A percentile compares a stretch with the other conserved stretches of the same genome.
Evolutionary conservation across 495 filamentous ascomycete genomes (phyloP).

Genomic region (Aspergillus bridgeri): DNA sequence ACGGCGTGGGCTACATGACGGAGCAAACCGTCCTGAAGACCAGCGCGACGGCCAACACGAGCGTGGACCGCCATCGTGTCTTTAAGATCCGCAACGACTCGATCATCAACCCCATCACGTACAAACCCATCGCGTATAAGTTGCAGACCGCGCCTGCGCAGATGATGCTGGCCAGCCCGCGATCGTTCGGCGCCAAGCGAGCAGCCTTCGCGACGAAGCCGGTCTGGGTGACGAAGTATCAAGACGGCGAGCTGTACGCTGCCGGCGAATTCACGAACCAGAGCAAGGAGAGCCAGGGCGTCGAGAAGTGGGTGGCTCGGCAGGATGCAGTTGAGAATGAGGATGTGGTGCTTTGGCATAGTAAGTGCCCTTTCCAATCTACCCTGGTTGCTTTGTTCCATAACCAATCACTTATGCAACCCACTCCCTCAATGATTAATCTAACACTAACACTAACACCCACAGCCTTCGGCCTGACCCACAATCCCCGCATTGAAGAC

Average conservation of each 20-base stretch:
- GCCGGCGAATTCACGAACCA: constrained; percentile 89
- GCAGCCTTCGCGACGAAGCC: constrained; percentile 81
- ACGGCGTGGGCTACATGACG: constrained; percentile 70
- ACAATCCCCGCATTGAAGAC: constrained; percentile 58
- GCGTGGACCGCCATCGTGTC: constrained; percentile 59
- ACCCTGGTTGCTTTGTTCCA: no score
- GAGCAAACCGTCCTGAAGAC: constrained; percentile 56
- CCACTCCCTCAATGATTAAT: neutral
- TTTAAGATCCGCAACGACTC: constrained; percentile 81
- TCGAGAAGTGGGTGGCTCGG: constrained; percentile 40
- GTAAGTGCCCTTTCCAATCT: constrained; percentile 21
- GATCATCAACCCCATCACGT: constrained; percentile 67
- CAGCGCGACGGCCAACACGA: constrained; percentile 62
- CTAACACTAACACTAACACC: constrained; percentile 4
- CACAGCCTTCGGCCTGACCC: constrained; percentile 57
- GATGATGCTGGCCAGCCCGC: constrained; percentile 67
- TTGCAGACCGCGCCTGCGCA: constrained; percentile 70
- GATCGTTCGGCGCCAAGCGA: constrained; percentile 68
- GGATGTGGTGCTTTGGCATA: constrained; percentile 44
- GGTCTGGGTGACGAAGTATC: constrained; percentile 78
- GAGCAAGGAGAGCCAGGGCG: constrained; percentile 54
- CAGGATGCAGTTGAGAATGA: constrained; percentile 49
- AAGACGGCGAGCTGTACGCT: constrained; percentile 76
- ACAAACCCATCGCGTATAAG: constrained; percentile 76
- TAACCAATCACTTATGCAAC: no score